These are phyloP conservation scores for Pseudocercospora fijiensis DNA, from an alignment of 2,329 filamentous ascomycete species.

Conservation along the genomic window DNA sequence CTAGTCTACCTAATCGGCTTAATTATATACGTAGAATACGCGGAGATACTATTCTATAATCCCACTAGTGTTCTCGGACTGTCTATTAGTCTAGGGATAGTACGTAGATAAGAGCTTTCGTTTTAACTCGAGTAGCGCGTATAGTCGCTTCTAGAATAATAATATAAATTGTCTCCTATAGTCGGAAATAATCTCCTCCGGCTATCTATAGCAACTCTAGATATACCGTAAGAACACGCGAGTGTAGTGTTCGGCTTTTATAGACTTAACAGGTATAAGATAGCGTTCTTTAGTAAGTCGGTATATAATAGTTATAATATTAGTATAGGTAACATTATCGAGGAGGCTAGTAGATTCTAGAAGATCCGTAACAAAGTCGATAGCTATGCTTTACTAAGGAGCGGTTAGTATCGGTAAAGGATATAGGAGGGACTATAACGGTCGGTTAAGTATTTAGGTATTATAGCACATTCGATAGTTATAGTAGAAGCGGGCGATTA, in stretches of 20 bases:
- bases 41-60: not conserved
- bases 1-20: not conserved
- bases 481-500: not conserved
- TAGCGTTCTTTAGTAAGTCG: not conserved
- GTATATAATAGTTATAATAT: constrained; percentile 7
- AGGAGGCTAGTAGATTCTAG: not conserved
- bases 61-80: not conserved
- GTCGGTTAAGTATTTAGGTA: not conserved
- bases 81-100: no score
- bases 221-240: not conserved
- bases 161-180: not conserved
- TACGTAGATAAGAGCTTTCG: not conserved
- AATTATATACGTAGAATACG: not conserved
- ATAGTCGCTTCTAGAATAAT: not conserved
- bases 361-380: not conserved
- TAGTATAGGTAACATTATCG: not conserved
- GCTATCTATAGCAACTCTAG: constrained; percentile 1
- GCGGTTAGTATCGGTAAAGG: not conserved
- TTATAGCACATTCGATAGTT: constrained; percentile 1
- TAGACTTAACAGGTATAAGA: constrained; percentile 1
- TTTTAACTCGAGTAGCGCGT: no score
- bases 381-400: not conserved
- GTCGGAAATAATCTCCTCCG: not conserved
- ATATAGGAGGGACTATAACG: not conserved
- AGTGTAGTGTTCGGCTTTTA: constrained; percentile 3